These are phyloP conservation scores for Stentor roeselii DNA, from an alignment of 73 alveolate species.

Conservation along the genomic window DNA sequence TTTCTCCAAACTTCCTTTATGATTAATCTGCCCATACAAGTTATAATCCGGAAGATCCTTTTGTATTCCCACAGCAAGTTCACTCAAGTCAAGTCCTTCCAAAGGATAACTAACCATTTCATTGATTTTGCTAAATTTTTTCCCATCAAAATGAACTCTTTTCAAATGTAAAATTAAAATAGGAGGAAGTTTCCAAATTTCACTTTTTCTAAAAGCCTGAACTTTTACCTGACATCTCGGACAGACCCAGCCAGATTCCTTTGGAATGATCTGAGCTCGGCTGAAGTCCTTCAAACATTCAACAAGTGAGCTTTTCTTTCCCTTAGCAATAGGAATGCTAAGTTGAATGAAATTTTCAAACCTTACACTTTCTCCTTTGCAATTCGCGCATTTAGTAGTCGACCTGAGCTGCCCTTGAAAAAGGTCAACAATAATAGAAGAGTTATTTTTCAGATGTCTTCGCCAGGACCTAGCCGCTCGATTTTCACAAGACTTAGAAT, in stretches of 20 bases:
- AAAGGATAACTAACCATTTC: conserved; percentile 74
- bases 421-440: conserved; percentile 87
- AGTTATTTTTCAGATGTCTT: conserved; percentile 71
- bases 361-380: conserved; percentile 63
- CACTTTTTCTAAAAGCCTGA: conserved; percentile 64
- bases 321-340: conserved; percentile 76
- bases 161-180: conserved; percentile 78
- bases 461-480: conserved; percentile 87
- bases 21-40: conserved; percentile 74
- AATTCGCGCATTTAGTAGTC: conserved; percentile 69
- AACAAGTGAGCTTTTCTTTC: conserved; percentile 35
- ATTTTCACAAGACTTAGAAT: conserved; percentile 72
- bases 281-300: conserved; percentile 81
- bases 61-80: conserved; percentile 59
- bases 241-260: conserved; percentile 80
- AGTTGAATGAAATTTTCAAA: conserved; percentile 87
- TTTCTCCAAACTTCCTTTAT: conserved; percentile 60
- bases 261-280: conserved; percentile 67
- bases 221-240: conserved; percentile 64
- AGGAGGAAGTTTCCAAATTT: conserved; percentile 85
- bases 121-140: conserved; percentile 54
- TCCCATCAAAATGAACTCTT: conserved; percentile 56
- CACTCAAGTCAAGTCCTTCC: conserved; percentile 63
- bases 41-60: conserved; percentile 65
- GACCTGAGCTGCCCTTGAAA: conserved; percentile 94